Evolutionary conservation across 139 green algal genomes (phyloP).

Genomic region (Monoraphidium neglectum): DNA sequence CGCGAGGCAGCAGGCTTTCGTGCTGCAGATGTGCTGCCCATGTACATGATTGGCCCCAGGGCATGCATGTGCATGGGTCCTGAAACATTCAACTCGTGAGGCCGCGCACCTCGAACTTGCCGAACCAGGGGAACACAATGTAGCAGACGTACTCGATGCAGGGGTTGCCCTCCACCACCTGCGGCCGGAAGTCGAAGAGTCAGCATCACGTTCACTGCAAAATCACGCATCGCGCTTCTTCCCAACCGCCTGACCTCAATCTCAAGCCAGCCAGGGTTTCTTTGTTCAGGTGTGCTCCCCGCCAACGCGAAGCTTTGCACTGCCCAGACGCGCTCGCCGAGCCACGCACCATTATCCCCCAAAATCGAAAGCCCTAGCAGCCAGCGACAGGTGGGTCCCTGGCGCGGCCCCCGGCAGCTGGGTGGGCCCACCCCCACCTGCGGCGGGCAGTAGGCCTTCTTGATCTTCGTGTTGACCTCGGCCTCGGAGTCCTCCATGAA

Average conservation of each 20-base stretch:
- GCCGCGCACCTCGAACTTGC: conserved; percentile 74
- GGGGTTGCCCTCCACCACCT: conserved; percentile 88
- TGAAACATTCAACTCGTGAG: background rate
- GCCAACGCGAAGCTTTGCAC: too few species aligned
- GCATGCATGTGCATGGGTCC: background rate
- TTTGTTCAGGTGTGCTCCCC: too few species aligned
- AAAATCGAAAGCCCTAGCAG: too few species aligned
- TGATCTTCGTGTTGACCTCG: conserved; percentile 98
- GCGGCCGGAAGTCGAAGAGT: conserved; percentile 67
- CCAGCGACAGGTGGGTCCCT: too few species aligned
- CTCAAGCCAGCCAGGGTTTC: too few species aligned
- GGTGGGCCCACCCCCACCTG: conserved; percentile 39
- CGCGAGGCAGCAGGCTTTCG: background rate
- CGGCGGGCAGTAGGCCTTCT: conserved; percentile 97
- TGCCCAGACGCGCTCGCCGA: too few species aligned
- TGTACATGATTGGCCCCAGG: background rate
- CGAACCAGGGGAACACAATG: conserved; percentile 93
- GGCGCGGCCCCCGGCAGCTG: too few species aligned
- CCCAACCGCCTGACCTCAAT: too few species aligned
- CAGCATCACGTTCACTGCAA: too few species aligned
- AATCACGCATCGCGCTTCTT: too few species aligned
- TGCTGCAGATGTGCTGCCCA: background rate
- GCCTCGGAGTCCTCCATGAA: conserved; percentile 96
- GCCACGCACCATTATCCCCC: too few species aligned
- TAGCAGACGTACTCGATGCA: conserved; percentile 94